Evolutionary conservation across 495 filamentous ascomycete species (phyloP).

Genomic region (Hyphodiscus hymeniophilus): DNA sequence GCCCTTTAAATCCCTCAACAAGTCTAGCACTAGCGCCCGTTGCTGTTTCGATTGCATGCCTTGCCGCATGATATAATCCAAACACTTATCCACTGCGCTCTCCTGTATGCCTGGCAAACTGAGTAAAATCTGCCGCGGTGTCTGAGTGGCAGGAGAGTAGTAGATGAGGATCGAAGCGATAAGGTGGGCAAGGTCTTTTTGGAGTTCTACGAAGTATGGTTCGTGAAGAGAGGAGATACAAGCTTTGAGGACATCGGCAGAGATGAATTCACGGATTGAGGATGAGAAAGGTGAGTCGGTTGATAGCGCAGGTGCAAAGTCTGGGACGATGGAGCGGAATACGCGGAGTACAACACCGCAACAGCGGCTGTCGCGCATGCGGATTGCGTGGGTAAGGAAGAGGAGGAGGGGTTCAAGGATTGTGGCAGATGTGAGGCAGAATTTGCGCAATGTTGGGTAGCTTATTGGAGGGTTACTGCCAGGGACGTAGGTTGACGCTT

Average conservation of each 20-base stretch:
- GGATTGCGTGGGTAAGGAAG: conserved; percentile 84
- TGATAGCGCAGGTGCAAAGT: conserved; percentile 46
- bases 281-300: conserved; percentile 21
- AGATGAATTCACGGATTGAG: conserved; percentile 87
- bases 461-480: conserved; percentile 13
- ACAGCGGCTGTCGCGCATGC: conserved; percentile 84
- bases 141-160: conserved; percentile 56
- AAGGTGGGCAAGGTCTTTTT: conserved; percentile 82
- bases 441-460: conserved; percentile 56
- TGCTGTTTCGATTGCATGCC: conserved; percentile 59
- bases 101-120: conserved; percentile 45
- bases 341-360: conserved; percentile 79
- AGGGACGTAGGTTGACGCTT: conserved; percentile 16
- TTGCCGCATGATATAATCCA: conserved; percentile 43
- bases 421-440: conserved; percentile 68
- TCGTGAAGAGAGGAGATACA: conserved; percentile 87
- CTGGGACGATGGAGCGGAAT: conserved; percentile 72
- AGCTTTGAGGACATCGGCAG: conserved; percentile 70
- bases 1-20: conserved; percentile 77
- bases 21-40: conserved; percentile 74
- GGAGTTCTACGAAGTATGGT: conserved; percentile 91
- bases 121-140: conserved; percentile 46
- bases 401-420: conserved; percentile 83
- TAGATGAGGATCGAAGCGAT: conserved; percentile 77
- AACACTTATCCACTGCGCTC: conserved; percentile 50